Evolutionary conservation across 352 stramenopile species (phyloP).

Genomic region (Pythium graminicola): DNA sequence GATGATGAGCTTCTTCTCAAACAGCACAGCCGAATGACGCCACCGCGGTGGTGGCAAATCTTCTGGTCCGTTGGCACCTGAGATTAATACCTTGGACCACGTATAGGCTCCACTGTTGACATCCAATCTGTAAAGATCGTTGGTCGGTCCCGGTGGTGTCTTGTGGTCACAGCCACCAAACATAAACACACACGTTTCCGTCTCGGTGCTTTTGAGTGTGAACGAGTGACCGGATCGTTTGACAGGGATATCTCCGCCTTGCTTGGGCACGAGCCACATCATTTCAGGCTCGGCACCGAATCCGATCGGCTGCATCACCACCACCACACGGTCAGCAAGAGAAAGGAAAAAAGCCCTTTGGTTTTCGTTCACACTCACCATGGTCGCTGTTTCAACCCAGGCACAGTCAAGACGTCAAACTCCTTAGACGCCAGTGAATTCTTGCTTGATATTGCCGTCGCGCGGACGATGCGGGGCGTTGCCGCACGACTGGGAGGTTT

Average conservation of each 20-base stretch:
- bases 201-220: constrained; percentile 76
- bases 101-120: constrained; percentile 77
- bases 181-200: constrained; percentile 68
- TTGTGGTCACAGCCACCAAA: constrained; percentile 90
- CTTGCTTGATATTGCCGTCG: too few relatives aligned
- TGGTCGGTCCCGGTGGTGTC: constrained; percentile 88
- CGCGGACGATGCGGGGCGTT: too few relatives aligned
- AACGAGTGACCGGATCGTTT: constrained; percentile 95
- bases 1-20: constrained; percentile 85
- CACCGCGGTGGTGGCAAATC: constrained; percentile 68
- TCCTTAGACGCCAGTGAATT: too few relatives aligned
- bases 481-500: neutral
- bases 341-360: too few relatives aligned
- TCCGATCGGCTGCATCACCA: constrained; percentile 67
- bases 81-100: constrained; percentile 62
- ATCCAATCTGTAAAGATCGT: constrained; percentile 93
- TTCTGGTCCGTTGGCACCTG: constrained; percentile 33
- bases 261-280: constrained; percentile 83
- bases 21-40: constrained; percentile 78
- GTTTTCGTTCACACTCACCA: constrained; percentile 5
- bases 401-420: neutral
- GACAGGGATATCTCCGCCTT: constrained; percentile 88
- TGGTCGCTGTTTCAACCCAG: neutral
- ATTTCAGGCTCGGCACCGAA: constrained; percentile 86
- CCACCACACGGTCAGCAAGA: too few relatives aligned